These are phyloP conservation scores for Voacanga thouarsii DNA, from an alignment of 257 asterid species.

Conservation along the genomic window DNA sequence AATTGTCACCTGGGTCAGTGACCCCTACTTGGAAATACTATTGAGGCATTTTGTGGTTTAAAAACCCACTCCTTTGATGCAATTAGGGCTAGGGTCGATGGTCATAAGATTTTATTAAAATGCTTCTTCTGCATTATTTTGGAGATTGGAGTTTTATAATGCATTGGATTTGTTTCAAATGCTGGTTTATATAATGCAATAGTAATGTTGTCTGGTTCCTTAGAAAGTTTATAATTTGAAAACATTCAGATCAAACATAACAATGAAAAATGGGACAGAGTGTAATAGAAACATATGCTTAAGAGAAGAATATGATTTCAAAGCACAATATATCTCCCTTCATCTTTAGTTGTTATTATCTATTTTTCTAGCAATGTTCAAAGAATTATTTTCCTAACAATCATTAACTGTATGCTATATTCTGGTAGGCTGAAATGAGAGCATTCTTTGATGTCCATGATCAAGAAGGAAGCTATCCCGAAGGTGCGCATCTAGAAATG, in stretches of 20 bases:
- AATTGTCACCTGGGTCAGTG: conserved; percentile 79
- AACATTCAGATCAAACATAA: background rate
- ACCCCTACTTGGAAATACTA: conserved; percentile 81
- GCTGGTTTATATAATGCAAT: background rate
- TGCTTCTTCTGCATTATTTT: background rate
- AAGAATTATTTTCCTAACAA: background rate
- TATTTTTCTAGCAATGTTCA: background rate
- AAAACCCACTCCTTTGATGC: conserved; percentile 77
- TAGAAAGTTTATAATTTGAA: background rate
- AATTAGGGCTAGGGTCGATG: conserved; percentile 40
- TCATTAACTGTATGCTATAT: background rate
- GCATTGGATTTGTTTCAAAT: background rate
- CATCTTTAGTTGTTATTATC: background rate
- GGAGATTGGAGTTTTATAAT: no score
- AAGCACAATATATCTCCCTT: background rate
- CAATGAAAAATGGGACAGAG: background rate
- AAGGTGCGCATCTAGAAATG: conserved; percentile 84
- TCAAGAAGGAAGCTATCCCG: conserved; percentile 79
- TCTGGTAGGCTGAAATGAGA: conserved; percentile 55
- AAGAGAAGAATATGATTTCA: background rate
- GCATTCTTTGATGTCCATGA: conserved; percentile 82
- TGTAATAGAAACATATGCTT: no score
- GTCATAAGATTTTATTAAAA: background rate
- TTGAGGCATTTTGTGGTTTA: conserved; percentile 74
- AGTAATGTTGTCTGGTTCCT: background rate